Base-by-base conservation (phyloP, 2,329 filamentous ascomycete genomes). In the Elsinoe australis region DNA sequence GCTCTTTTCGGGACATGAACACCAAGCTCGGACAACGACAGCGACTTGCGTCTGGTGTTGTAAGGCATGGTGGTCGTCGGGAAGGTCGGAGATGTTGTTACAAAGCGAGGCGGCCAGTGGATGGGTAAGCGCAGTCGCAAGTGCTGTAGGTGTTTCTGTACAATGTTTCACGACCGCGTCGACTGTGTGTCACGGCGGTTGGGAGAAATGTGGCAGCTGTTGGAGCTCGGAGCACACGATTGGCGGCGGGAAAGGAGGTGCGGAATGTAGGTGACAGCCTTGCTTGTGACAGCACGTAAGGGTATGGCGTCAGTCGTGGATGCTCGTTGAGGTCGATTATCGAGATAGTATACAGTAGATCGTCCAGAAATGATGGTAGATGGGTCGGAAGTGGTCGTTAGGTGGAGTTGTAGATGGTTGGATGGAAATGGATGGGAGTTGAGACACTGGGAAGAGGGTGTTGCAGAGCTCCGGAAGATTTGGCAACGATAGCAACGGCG, bases 11-110 rank as follows among this genome's bases (percentile, higher is more conserved):
- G 80, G 47, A 95, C 75, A 61, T 92, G 86, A 59, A 96, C 95
- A 65, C 92, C 92, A 60, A 96, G 78, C 57, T 88, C 94, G 52
- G 87, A 85, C 62, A 96, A 75, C 54, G 89, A 95, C 57, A 98
- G 74, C 63, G 88, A 95, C 74, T 96, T 96, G 68, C 89, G 83
- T 70, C 90, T 85, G 58, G 90, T 96, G 69, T 95, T 95, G 76
- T 95, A 95, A 63, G 84, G 85, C 87, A 95, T 95, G 61, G 59
- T 70, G 59, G 55, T 24, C 33, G 45, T 38, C 14, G 35, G 35
- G 14, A 31, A 38, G 35, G 45, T 48, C 12, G 33, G 17, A 22
- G 15, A 14, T 19, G 10, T 14, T 14, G n/a, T 33, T 35, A 19
- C 32, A 6, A 7, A 12, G 26, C 26, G 26, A 29, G 6, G 26